phyloP scores from a whole-genome alignment of 108 stramenopile genomes.

The Nitzschia palea region DNA sequence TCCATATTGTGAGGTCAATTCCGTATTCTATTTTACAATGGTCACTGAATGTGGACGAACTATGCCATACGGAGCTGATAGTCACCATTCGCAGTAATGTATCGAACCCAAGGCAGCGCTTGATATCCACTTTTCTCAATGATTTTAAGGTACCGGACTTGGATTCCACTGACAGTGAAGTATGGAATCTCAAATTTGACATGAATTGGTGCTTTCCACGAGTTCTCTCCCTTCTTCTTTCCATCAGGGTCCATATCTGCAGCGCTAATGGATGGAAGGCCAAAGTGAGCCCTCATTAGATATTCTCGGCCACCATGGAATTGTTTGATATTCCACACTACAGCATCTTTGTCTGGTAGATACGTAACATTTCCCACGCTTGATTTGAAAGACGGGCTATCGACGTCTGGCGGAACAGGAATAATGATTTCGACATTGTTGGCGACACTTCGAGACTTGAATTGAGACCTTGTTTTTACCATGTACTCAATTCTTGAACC shows the following conservation, averaged over 20 bases:
- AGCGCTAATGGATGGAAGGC: constrained; percentile 93
- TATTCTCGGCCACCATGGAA: constrained; percentile 93
- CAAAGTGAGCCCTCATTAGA: constrained; percentile 99
- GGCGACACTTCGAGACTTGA: constrained; percentile 96
- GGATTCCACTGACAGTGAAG: constrained; percentile 98
- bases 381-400: constrained; percentile 97
- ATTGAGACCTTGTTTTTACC: constrained; percentile 99
- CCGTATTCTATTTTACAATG: too few species aligned
- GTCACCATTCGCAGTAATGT: constrained; percentile 98
- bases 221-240: constrained; percentile 71
- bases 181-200: constrained; percentile 99
- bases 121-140: constrained; percentile 99
- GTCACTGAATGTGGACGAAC: too few species aligned
- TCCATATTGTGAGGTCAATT: too few species aligned
- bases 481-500: constrained; percentile 98
- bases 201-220: constrained; percentile 92
- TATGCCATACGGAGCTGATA: constrained; percentile 97
- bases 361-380: constrained; percentile 96
- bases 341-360: constrained; percentile 95
- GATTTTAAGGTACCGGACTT: constrained; percentile 99
- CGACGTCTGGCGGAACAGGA: constrained; percentile 98
- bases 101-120: constrained; percentile 99
- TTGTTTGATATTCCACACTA: constrained; percentile 99
- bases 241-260: constrained; percentile 70
- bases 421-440: constrained; percentile 99